These are phyloP conservation scores for Agapanthus africanus DNA, from an alignment of 106 monocot genomes.

Conservation along the genomic window DNA sequence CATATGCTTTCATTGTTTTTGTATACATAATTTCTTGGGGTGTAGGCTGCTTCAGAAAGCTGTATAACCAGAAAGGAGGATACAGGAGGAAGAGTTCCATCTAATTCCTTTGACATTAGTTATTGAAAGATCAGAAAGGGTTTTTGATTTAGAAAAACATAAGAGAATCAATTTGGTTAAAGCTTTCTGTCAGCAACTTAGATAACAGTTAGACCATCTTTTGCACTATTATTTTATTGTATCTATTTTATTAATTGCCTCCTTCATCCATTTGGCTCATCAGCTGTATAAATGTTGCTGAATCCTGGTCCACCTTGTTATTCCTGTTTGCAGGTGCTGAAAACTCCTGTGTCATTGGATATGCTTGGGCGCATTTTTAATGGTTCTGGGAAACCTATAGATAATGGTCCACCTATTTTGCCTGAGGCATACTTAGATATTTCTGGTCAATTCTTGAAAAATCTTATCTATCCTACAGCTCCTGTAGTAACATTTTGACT, in stretches of 20 bases:
- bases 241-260: not conserved
- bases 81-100: not conserved
- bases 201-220: not conserved
- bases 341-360: conserved; percentile 94
- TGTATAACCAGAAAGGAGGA: not conserved
- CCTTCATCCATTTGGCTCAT: not conserved
- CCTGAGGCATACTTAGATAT: conserved; percentile 96
- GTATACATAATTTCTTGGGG: not conserved
- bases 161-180: not conserved
- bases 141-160: not conserved
- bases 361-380: conserved; percentile 99
- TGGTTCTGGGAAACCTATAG: conserved; percentile 98
- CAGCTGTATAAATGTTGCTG: not conserved
- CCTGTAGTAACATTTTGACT: not conserved
- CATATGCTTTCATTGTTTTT: not conserved
- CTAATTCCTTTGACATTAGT: not conserved
- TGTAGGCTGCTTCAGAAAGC: not conserved
- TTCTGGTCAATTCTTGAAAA: conserved; percentile 75
- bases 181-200: not conserved
- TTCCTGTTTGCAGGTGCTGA: conserved; percentile 52
- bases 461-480: conserved; percentile 34
- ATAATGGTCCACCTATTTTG: conserved; percentile 90
- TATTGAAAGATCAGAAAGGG: too few relatives aligned
- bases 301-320: not conserved
- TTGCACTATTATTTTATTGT: not conserved